Conservation (phyloP, 2,329 filamentous ascomycete genomes). For the Trichoderma endophyticum region DNA sequence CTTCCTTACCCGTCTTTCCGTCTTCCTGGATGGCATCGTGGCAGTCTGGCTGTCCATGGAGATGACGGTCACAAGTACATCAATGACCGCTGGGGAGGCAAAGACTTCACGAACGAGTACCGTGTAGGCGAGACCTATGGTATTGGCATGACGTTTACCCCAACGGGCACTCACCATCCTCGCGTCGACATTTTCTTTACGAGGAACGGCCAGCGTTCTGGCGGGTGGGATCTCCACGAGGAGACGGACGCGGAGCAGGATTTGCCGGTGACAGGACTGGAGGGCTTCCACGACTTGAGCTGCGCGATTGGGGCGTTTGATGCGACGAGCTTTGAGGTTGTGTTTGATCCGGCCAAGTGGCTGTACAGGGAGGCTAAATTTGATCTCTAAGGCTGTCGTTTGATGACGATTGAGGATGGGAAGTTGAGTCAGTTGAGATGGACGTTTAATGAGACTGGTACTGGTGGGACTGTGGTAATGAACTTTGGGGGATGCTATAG, state of each 20-base stretch:
- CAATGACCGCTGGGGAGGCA: slow-evolving; percentile 72
- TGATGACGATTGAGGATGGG: background rate
- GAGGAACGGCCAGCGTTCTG: slow-evolving; percentile 56
- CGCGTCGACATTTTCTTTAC: slow-evolving; percentile 60
- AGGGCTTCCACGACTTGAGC: slow-evolving; percentile 68
- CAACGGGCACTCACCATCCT: slow-evolving; percentile 30
- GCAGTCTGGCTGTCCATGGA: slow-evolving; percentile 70
- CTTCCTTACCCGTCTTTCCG: slow-evolving; percentile 75
- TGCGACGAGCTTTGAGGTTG: slow-evolving; percentile 63
- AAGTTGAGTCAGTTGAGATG: background rate
- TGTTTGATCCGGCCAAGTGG: slow-evolving; percentile 60
- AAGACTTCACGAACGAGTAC: slow-evolving; percentile 64
- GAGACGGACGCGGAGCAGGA: slow-evolving; percentile 64
- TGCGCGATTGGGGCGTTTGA: slow-evolving; percentile 70
- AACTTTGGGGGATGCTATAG: background rate
- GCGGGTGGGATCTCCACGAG: slow-evolving; percentile 71
- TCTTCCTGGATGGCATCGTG: slow-evolving; percentile 78
- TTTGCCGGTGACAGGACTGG: slow-evolving; percentile 61
- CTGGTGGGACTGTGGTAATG: background rate
- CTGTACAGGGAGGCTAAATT: slow-evolving; percentile 38
- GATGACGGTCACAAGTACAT: slow-evolving; percentile 76
- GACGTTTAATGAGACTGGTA: background rate
- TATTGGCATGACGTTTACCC: slow-evolving; percentile 63
- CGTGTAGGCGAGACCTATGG: slow-evolving; percentile 64
- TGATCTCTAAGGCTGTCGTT: slow-evolving; percentile 15